Base-by-base conservation (phyloP, 306 rosid species). In the Cucurbita argyrosperma region DNA sequence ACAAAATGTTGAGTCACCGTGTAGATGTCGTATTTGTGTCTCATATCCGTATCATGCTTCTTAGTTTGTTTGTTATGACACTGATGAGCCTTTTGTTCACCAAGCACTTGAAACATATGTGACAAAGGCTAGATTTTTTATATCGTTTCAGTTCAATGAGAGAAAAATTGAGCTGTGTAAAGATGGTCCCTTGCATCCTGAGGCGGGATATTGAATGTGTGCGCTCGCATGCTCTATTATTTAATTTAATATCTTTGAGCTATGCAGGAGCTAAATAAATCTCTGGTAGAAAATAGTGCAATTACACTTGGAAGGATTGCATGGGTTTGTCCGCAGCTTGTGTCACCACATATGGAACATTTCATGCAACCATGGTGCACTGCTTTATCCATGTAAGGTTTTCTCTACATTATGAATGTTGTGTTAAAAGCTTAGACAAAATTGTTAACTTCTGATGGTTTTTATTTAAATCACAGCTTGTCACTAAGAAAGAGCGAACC, bases 251-350 rank as follows among this genome's bases (percentile, higher is more conserved):
- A 8, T 83, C 35, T 80, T 80, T 67, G 49, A 79, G 55, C 76
- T 66, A 77, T 58, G 69, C 84, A 95, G 99, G 96, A 82, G 72
- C 88, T 89, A 69, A 88, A 89, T 83, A 95, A 89, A 79, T 91
- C 99, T 35, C 92, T 95, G 35, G 80, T 88, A 74, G 97, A 95
- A 80, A 95, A 95, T 74, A 88, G 96, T 84, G 99, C 99, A 65
- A 95, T 95, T 76, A 95, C 99, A 57, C 87, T 95, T 76, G 99
- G 99, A 82, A 91, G 99, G 86, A 85, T 95, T 83, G 97, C 93
- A 19, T 95, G 97, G 97, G 99, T 87, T 77, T 95, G 96, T 78
- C 99, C 99, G 19, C 96, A 91, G 79, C 85, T 87, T 83, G 97
- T 91, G 74, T 84, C 97, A 26, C 97, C 97, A 8, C 96, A 91